Evolutionary conservation across 2,329 filamentous ascomycete genomes (phyloP).

Genomic region (Boeremia lycopersici): DNA sequence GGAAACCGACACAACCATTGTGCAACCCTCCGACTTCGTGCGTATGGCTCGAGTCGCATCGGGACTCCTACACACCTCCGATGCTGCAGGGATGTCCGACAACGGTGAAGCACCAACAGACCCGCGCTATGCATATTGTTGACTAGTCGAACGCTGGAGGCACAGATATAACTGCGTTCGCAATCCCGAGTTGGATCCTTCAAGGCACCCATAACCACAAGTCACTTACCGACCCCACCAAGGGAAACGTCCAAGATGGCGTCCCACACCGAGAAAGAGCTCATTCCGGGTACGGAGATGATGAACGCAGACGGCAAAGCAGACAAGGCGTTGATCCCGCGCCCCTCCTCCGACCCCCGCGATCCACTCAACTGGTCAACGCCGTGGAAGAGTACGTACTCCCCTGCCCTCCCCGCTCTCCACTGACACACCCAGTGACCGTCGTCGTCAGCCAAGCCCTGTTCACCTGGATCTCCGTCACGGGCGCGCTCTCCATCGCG

Average conservation of each 20-base stretch:
- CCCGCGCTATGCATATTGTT: not conserved
- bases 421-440: constrained; percentile 29
- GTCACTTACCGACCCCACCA: not conserved
- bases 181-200: not conserved
- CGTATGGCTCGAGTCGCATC: not conserved
- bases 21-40: not conserved
- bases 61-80: constrained; percentile 7
- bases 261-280: constrained; percentile 17
- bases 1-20: not conserved
- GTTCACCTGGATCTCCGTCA: constrained; percentile 52
- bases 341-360: constrained; percentile 40
- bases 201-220: not conserved
- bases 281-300: constrained; percentile 41
- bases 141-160: too few relatives aligned
- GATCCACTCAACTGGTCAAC: constrained; percentile 48
- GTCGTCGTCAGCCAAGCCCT: constrained; percentile 48
- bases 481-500: constrained; percentile 51
- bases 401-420: too few relatives aligned
- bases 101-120: not conserved
- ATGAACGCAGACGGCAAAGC: constrained; percentile 30
- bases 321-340: constrained; percentile 36
- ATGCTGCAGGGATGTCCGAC: not conserved
- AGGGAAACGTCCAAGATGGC: constrained; percentile 18
- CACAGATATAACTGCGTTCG: not conserved
- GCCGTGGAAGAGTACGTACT: constrained; percentile 41